Base-by-base conservation (phyloP, 768 basidiomycete species). In the Leccinum barrowsii region DNA sequence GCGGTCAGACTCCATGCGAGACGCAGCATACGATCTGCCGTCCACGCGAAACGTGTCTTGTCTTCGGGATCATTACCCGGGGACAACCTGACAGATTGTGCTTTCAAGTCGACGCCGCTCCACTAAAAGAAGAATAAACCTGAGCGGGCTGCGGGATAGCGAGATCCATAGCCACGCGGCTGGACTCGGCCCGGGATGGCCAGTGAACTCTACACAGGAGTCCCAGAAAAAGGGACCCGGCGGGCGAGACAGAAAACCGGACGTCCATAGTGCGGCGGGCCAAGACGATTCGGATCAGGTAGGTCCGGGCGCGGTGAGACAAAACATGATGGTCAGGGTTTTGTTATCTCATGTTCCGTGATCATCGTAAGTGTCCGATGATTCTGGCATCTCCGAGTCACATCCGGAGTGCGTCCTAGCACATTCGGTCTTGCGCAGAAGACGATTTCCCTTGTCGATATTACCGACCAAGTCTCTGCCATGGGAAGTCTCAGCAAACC, bases 371-470 rank as follows among this genome's bases (percentile, higher is more conserved):
- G 15, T 15, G 35, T 13, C 35, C 35, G 35, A 17, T 17, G 35
- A 28, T 28, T 28, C 28, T 28, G 28, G 28, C 26, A 8, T 8
- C 28, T 28, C 28, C 7, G 35, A 17, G 15, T 70, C 3, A 70
- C 74, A 46, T 76, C 62, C 24, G 83, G 66, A 2, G 17, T 7
- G 79, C 78, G 15, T 26, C 75, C 75, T 7, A 82, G 61, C 7
- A 79, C 80, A 65, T 85, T 85, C 2, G 81, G 76, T 1, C 82
- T 81, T 83, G 42, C 13, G 5, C 13, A 10, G 26, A 5, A 21
- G 12, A 37, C 4, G 8, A 12, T 19, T n/a, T 34, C 21, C 34
- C 21, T 50, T 21, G 12, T 54, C 30, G 11, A 26, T 40, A 40
- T 37, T 37, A 3, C 7, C 0, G 28, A 28, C 28, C 34, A 35